phyloP scores from a whole-genome alignment of 495 filamentous ascomycete species.

The Xylaria bambusicola region DNA sequence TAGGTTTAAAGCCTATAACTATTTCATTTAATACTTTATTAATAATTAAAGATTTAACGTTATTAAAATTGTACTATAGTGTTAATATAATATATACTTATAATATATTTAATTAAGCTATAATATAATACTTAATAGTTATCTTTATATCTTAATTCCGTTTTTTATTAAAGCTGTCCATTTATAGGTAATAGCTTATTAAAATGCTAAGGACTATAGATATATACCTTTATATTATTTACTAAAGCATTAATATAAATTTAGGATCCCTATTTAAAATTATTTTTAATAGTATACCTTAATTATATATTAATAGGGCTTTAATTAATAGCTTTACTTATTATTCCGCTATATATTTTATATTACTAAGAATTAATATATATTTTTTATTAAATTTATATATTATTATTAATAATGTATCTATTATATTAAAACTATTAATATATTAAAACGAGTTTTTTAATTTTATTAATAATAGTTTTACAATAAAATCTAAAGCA shows the following conservation, averaged over 20 bases:
- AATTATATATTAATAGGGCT: background rate
- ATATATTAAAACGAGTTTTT: background rate
- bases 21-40: background rate
- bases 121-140: background rate
- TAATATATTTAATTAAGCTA: background rate
- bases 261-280: background rate
- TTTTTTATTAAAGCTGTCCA: background rate
- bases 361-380: slow-evolving; percentile 1
- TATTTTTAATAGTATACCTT: background rate
- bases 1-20: background rate
- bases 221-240: background rate
- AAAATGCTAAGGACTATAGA: background rate
- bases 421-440: background rate
- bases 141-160: background rate
- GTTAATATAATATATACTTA: background rate
- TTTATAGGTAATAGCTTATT: slow-evolving; percentile 2
- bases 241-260: background rate
- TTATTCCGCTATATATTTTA: background rate
- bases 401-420: background rate
- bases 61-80: slow-evolving; percentile 8
- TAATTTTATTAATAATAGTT: background rate
- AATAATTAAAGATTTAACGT: background rate
- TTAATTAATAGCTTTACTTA: background rate
- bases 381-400: slow-evolving; percentile 5
- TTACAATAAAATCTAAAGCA: slow-evolving; percentile 6